Conservation (phyloP, 2,329 filamentous ascomycete species). For the Hypoxylon sp. region DNA sequence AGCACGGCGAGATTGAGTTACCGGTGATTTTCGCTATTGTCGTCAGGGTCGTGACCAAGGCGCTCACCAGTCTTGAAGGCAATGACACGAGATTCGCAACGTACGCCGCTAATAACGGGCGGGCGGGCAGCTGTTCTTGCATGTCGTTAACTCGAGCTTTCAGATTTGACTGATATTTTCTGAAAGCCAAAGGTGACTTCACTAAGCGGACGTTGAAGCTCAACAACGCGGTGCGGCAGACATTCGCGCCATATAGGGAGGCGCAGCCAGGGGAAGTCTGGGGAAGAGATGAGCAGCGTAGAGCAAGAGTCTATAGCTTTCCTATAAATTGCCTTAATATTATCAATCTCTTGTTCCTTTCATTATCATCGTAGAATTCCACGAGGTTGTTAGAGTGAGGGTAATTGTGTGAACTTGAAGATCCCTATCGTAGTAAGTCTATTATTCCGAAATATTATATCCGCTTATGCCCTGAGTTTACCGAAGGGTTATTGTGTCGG, state of each 20-base stretch:
- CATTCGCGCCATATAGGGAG: background rate
- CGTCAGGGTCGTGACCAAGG: background rate
- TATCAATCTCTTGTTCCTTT: background rate
- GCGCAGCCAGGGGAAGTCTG: background rate
- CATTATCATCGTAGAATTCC: too few relatives aligned
- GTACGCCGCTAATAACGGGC: background rate
- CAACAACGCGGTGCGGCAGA: constrained; percentile 12
- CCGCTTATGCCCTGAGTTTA: too few relatives aligned
- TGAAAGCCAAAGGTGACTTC: background rate
- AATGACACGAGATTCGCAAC: constrained; percentile 1
- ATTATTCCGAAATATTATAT: too few relatives aligned
- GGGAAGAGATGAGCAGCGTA: background rate
- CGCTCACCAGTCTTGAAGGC: background rate
- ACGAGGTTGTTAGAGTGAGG: too few relatives aligned
- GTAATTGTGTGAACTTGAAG: too few relatives aligned
- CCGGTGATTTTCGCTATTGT: background rate
- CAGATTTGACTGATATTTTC: background rate
- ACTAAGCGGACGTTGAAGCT: background rate
- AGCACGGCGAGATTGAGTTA: background rate
- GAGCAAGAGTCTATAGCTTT: background rate
- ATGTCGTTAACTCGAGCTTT: background rate
- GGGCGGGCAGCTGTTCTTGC: background rate
- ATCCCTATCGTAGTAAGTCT: too few relatives aligned
- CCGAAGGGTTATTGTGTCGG: too few relatives aligned
- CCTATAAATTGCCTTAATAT: background rate